Evolutionary conservation across 192 early-diverging fungal species (phyloP).

Genomic region (Podila horticola): DNA sequence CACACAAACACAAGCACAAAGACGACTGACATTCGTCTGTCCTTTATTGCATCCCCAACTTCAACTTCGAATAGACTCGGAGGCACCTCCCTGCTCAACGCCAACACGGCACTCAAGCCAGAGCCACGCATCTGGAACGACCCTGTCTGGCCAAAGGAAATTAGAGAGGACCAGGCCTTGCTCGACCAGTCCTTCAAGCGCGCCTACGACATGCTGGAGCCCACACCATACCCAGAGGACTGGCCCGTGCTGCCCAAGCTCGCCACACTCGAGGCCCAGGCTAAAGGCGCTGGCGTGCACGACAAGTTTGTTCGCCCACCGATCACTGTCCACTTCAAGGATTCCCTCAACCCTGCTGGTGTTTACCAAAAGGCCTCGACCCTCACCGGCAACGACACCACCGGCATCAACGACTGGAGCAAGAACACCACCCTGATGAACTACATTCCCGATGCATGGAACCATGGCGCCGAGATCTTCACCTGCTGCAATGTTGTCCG

Average conservation of each 20-base stretch:
- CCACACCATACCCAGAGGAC: slow-evolving; percentile 47
- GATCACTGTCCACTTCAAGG: slow-evolving; percentile 53
- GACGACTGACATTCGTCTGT: neutral
- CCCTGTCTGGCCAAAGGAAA: slow-evolving; percentile 51
- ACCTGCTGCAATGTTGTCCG: slow-evolving; percentile 45
- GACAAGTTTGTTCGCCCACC: slow-evolving; percentile 54
- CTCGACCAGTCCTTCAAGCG: slow-evolving; percentile 46
- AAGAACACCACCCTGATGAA: slow-evolving; percentile 59
- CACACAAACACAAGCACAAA: neutral
- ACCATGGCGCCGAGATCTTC: slow-evolving; percentile 60
- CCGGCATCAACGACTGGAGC: slow-evolving; percentile 59
- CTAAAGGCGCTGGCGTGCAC: slow-evolving; percentile 37
- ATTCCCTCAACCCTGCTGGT: slow-evolving; percentile 54
- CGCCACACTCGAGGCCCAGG: slow-evolving; percentile 50
- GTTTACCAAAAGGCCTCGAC: slow-evolving; percentile 49
- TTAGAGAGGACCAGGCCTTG: slow-evolving; percentile 35
- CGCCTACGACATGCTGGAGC: slow-evolving; percentile 52
- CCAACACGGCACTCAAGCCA: slow-evolving; percentile 54
- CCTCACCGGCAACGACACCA: slow-evolving; percentile 55
- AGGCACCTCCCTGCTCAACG: slow-evolving; percentile 59
- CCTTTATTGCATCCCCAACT: too few relatives aligned
- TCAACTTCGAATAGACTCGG: slow-evolving; percentile 45
- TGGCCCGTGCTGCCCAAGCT: slow-evolving; percentile 55
- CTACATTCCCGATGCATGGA: slow-evolving; percentile 62
- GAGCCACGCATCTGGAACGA: slow-evolving; percentile 54